Evolutionary conservation across 2,329 filamentous ascomycete species (phyloP).

Genomic region (Alternaria sp.): DNA sequence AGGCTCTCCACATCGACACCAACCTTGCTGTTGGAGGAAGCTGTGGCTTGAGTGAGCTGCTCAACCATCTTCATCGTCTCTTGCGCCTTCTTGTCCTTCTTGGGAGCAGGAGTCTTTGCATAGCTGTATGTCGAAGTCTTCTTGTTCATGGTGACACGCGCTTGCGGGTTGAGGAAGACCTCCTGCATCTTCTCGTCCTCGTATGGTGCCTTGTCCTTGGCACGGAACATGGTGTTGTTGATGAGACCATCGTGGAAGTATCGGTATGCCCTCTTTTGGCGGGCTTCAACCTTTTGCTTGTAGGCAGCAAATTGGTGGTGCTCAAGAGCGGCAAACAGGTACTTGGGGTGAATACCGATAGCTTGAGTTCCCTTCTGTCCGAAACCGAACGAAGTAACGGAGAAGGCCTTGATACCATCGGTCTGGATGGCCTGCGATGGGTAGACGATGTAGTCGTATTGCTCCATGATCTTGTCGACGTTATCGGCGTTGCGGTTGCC

Average conservation of each 20-base stretch:
- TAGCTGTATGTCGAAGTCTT: conserved; percentile 82
- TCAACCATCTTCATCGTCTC: conserved; percentile 79
- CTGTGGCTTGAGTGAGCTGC: conserved; percentile 71
- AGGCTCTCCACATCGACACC: conserved; percentile 95
- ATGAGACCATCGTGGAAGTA: conserved; percentile 98
- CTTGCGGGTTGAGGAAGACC: conserved; percentile 92
- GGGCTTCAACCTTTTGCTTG: conserved; percentile 83
- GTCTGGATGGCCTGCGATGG: conserved; percentile 95
- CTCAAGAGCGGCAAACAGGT: conserved; percentile 93
- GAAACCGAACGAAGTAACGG: conserved; percentile 98
- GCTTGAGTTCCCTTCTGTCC: conserved; percentile 98
- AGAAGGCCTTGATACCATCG: conserved; percentile 98
- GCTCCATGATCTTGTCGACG: conserved; percentile 92
- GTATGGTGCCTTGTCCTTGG: conserved; percentile 91
- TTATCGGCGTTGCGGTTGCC: conserved; percentile 99
- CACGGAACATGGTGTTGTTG: conserved; percentile 97
- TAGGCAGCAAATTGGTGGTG: conserved; percentile 82
- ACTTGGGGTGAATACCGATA: conserved; percentile 95
- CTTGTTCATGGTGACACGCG: conserved; percentile 83
- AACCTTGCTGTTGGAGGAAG: conserved; percentile 70
- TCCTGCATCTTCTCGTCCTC: conserved; percentile 82
- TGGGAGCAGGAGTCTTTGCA: conserved; percentile 65
- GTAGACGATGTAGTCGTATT: conserved; percentile 98
- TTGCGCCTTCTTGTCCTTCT: conserved; percentile 63
- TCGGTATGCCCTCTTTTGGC: conserved; percentile 98